These are phyloP conservation scores for Hymenoscyphus infarciens DNA, from an alignment of 2,329 filamentous ascomycete genomes.

Conservation along the genomic window DNA sequence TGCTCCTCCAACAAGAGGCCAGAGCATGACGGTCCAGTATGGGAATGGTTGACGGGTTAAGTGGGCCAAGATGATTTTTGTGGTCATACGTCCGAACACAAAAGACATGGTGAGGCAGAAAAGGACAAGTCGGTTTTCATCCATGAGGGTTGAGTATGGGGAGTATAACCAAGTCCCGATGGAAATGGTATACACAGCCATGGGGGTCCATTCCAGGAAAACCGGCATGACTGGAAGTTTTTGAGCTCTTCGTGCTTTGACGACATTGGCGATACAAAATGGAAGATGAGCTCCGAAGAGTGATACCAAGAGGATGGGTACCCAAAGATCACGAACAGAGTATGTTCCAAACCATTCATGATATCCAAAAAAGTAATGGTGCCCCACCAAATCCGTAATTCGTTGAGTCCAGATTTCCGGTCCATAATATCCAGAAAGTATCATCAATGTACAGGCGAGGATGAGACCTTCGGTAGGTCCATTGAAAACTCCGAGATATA, in stretches of 20 bases:
- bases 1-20: slow-evolving; percentile 81
- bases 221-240: slow-evolving; percentile 74
- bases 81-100: slow-evolving; percentile 96
- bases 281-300: slow-evolving; percentile 75
- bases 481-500: slow-evolving; percentile 95
- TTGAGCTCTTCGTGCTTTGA: slow-evolving; percentile 67
- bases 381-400: slow-evolving; percentile 65
- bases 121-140: slow-evolving; percentile 82
- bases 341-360: slow-evolving; percentile 62
- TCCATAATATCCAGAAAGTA: slow-evolving; percentile 81
- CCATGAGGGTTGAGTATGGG: slow-evolving; percentile 76
- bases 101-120: slow-evolving; percentile 95
- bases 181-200: slow-evolving; percentile 72
- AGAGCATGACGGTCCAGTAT: slow-evolving; percentile 90
- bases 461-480: slow-evolving; percentile 94
- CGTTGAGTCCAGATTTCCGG: slow-evolving; percentile 81
- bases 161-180: slow-evolving; percentile 85
- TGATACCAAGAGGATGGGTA: slow-evolving; percentile 63
- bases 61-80: slow-evolving; percentile 97
- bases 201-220: slow-evolving; percentile 91
- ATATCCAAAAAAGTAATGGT: slow-evolving; percentile 49
- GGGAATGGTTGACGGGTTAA: slow-evolving; percentile 91
- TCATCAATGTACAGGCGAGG: slow-evolving; percentile 82
- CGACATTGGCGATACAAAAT: slow-evolving; percentile 84
- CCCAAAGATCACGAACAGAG: slow-evolving; percentile 86